A percentile compares a stretch with the other conserved stretches of the same genome.
These are phyloP conservation scores for Purshia tridentata DNA, from an alignment of 306 rosid genomes.

Conservation along the genomic window DNA sequence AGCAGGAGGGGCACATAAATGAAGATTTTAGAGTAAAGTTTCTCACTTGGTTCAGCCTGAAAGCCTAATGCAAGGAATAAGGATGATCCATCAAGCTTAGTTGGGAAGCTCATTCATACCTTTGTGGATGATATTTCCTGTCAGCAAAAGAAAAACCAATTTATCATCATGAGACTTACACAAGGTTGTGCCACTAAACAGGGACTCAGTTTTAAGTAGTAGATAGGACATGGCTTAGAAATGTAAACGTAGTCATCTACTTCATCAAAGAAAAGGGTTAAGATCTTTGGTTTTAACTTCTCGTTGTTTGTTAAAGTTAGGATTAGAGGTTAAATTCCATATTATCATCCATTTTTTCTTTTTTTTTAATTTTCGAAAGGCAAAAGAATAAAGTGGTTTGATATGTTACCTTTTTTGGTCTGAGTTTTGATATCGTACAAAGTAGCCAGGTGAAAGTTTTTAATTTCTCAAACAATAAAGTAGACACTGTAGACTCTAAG, in stretches of 20 bases:
- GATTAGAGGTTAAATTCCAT: background rate
- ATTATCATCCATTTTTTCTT: background rate
- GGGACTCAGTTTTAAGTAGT: background rate
- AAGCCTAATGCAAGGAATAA: conserved; percentile 69
- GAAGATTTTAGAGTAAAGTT: conserved; percentile 75
- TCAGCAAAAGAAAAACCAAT: conserved; percentile 39
- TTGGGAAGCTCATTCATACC: conserved; percentile 75
- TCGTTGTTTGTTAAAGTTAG: background rate
- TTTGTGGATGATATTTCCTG: conserved; percentile 66
- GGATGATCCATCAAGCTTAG: conserved; percentile 90
- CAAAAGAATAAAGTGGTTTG: background rate
- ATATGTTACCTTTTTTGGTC: background rate
- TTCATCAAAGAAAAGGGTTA: background rate
- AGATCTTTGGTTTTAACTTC: background rate
- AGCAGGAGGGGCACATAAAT: conserved; percentile 63
- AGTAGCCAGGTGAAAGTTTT: too few relatives aligned
- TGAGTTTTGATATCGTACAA: background rate
- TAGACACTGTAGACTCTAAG: too few relatives aligned
- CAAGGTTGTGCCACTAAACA: conserved; percentile 36
- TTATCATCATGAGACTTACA: conserved; percentile 32
- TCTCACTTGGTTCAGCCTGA: conserved; percentile 96
- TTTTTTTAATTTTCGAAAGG: background rate
- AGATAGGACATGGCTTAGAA: conserved; percentile 19
- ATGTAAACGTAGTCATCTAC: background rate
- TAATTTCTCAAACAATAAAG: too few relatives aligned